Base-by-base conservation (phyloP, 345 rosid species). In the Orychophragmus violaceus region DNA sequence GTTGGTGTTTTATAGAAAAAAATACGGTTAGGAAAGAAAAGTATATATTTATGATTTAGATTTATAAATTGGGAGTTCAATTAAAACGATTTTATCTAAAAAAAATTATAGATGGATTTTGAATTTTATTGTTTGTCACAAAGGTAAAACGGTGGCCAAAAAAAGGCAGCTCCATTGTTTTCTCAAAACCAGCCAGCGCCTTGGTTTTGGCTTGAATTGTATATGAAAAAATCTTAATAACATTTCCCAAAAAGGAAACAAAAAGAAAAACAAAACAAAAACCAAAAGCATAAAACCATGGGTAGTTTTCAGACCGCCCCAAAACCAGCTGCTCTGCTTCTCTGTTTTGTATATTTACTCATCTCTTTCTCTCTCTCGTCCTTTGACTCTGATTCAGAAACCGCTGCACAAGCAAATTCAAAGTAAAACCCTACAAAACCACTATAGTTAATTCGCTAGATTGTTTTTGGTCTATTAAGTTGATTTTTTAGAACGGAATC, bases 211-310 rank as follows among this genome's bases (percentile, higher is more conserved):
- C 59, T 42, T 10, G 36, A 10, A 49, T 65, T 57, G 27, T 21
- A 24, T 11, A 48, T 13, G 12, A 21, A 32, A 19, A 48, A 14
- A 2, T 37, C 12, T 33, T 10, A 17, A 52, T 18, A 52, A 52
- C 23, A 49, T 11, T 36, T 46, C 71, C 76, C 28, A 37, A 57
- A 27, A 64, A 48, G 27, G 53, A 45, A 64, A 71, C 19, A 13
- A 63, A 55, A n/a, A 32, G 1, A 32, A 42, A 60, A 3, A 19
- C 0, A 5, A 5, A 22, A 42, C 0, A 2, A 14, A 71, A 54
- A 70, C 3, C 17, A 70, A 81, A 79, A 84, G 83, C 74, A 75
- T 73, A 77, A 83, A 83, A 82, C 92, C 80, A 78, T 81, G 89
- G 89, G 92, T 85, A 76, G 82, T 79, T 72, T 74, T 77, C 45